Conservation (phyloP, 2,329 filamentous ascomycete species). For the Tolypocladium tundrense region DNA sequence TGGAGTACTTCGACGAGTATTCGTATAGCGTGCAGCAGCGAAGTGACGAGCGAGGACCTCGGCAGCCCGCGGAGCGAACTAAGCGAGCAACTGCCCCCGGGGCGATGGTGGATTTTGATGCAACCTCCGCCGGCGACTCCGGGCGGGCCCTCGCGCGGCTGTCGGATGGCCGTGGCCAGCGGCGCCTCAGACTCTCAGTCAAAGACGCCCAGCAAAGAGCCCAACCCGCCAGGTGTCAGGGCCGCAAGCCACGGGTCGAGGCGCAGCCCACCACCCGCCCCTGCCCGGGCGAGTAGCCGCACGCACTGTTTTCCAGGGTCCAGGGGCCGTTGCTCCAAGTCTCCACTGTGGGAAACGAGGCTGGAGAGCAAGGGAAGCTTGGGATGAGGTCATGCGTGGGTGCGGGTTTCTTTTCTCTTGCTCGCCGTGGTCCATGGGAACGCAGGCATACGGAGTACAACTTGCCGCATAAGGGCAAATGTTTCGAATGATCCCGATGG, state of each 20-base stretch:
- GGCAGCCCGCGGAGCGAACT: neutral
- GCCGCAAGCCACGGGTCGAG: constrained; percentile 7
- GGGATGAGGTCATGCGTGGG: neutral
- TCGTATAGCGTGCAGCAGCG: neutral
- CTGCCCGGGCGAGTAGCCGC: neutral
- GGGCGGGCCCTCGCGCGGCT: neutral
- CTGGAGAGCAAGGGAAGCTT: neutral
- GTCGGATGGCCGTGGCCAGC: neutral
- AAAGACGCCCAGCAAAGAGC: constrained; percentile 1
- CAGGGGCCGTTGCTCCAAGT: neutral
- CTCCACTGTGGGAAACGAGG: neutral
- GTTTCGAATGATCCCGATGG: neutral
- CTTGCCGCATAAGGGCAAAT: neutral
- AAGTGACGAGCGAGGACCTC: neutral
- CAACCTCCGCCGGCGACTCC: constrained; percentile 16
- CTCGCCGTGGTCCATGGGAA: neutral
- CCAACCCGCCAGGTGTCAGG: neutral
- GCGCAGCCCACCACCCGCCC: constrained; percentile 12
- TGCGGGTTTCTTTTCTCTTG: neutral
- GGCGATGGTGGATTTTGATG: neutral
- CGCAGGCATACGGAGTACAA: neutral
- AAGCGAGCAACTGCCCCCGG: neutral
- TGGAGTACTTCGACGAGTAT: neutral
- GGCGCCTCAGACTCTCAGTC: neutral
- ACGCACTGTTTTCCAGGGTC: neutral